These are phyloP conservation scores for Candida corydali DNA, from an alignment of 805 yeast genomes.

Conservation along the genomic window DNA sequence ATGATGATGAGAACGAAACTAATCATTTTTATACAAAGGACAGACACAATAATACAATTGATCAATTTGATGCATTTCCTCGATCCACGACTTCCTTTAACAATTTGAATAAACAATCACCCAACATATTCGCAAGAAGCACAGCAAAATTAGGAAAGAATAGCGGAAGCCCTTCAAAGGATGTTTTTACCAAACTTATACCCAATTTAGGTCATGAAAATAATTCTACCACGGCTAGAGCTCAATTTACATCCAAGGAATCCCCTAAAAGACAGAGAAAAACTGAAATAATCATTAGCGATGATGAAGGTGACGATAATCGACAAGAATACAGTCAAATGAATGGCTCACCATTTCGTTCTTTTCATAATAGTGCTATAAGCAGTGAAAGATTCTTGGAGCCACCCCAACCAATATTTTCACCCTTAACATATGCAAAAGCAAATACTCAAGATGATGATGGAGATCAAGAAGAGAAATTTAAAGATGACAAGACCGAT, in stretches of 20 bases:
- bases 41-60: conserved; percentile 6
- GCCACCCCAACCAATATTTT: conserved; percentile 64
- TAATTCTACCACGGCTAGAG: conserved; percentile 48
- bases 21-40: too few species aligned
- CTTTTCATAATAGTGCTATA: conserved; percentile 26
- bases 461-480: not conserved
- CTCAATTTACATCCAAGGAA: conserved; percentile 63
- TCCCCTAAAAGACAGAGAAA: conserved; percentile 60
- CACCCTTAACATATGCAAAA: conserved; percentile 59
- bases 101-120: conserved; percentile 31
- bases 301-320: conserved; percentile 29
- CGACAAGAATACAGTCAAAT: conserved; percentile 12
- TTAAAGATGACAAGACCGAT: conserved; percentile 14
- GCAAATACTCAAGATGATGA: conserved; percentile 24
- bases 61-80: conserved; percentile 26
- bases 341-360: conserved; percentile 34
- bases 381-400: conserved; percentile 51
- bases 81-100: conserved; percentile 7
- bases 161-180: conserved; percentile 13
- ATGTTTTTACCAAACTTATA: conserved; percentile 17
- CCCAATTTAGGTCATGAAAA: conserved; percentile 22
- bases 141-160: conserved; percentile 17
- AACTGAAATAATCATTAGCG: conserved; percentile 45
- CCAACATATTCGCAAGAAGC: conserved; percentile 40
- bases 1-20: conserved; percentile 17